Percentiles rank a stretch among this genome's conserved stretches.
Evolutionary conservation across 1,284 basidiomycete genomes (phyloP).

Genomic region (Malassezia equina): DNA sequence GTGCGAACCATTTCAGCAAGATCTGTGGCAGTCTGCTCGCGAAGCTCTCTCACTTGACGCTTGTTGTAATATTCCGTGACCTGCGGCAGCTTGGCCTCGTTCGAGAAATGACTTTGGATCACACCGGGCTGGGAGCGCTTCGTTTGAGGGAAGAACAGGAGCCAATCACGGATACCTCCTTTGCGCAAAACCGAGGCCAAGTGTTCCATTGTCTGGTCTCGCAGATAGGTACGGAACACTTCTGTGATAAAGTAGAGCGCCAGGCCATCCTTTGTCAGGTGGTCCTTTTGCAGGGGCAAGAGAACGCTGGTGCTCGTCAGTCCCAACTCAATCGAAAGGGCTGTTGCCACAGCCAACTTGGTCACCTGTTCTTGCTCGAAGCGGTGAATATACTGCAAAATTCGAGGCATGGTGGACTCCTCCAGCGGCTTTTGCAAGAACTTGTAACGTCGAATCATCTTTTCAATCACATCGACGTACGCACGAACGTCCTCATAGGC

Average conservation of each 20-base stretch:
- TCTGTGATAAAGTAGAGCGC: slow-evolving; percentile 66
- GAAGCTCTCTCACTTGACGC: slow-evolving; percentile 27
- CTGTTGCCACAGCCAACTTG: slow-evolving; percentile 70
- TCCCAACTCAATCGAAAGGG: slow-evolving; percentile 70
- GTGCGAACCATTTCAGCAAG: slow-evolving; percentile 56
- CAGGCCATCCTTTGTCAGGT: slow-evolving; percentile 76
- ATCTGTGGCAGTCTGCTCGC: slow-evolving; percentile 55
- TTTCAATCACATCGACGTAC: slow-evolving; percentile 84
- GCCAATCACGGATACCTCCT: slow-evolving; percentile 73
- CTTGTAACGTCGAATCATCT: slow-evolving; percentile 88
- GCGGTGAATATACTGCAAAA: slow-evolving; percentile 73
- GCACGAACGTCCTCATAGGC: slow-evolving; percentile 58
- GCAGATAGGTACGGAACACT: slow-evolving; percentile 70
- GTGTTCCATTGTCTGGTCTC: slow-evolving; percentile 63
- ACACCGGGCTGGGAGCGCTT: slow-evolving; percentile 59
- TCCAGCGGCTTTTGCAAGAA: slow-evolving; percentile 94
- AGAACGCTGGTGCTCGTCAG: slow-evolving; percentile 68
- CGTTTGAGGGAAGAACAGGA: slow-evolving; percentile 73
- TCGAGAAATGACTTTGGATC: slow-evolving; percentile 72
- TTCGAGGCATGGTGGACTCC: slow-evolving; percentile 66
- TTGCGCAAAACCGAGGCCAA: slow-evolving; percentile 56
- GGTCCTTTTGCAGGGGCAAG: slow-evolving; percentile 75
- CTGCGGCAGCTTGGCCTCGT: slow-evolving; percentile 58
- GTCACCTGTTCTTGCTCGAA: slow-evolving; percentile 52
- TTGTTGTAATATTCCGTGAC: slow-evolving; percentile 55